Percentiles rank a stretch among this genome's conserved stretches.
These are phyloP conservation scores for Pseudogymnoascus sp. DNA, from an alignment of 2,329 filamentous ascomycete genomes.

Conservation along the genomic window DNA sequence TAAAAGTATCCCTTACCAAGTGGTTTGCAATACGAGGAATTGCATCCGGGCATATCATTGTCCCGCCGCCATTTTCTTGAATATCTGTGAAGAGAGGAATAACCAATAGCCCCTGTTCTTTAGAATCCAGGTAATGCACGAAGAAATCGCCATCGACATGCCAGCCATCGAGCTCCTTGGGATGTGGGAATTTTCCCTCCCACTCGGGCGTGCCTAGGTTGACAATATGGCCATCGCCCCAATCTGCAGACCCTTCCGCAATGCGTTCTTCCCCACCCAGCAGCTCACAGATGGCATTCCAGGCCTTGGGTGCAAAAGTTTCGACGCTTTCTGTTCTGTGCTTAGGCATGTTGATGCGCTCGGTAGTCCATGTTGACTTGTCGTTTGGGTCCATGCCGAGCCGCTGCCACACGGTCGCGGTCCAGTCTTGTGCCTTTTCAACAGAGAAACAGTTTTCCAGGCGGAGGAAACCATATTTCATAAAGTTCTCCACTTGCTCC, in stretches of 20 bases:
- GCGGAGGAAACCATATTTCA: conserved; percentile 48
- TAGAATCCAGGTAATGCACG: conserved; percentile 62
- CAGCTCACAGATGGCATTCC: conserved; percentile 58
- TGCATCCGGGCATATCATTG: conserved; percentile 54
- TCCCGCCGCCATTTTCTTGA: conserved; percentile 52
- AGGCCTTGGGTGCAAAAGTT: conserved; percentile 56
- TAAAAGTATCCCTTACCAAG: conserved; percentile 30
- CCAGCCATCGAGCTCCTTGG: conserved; percentile 50
- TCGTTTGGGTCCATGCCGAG: conserved; percentile 58
- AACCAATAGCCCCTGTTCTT: conserved; percentile 60
- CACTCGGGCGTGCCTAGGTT: conserved; percentile 54
- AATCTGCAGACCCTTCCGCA: conserved; percentile 41
- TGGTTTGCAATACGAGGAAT: conserved; percentile 51
- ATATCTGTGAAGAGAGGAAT: conserved; percentile 63
- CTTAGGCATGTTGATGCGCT: conserved; percentile 56
- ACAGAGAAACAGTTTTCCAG: conserved; percentile 44
- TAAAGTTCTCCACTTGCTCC: conserved; percentile 44
- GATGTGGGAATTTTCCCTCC: conserved; percentile 42
- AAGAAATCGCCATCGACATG: conserved; percentile 69
- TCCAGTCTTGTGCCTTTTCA: conserved; percentile 40
- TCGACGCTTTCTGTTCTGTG: conserved; percentile 48
- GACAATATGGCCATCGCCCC: conserved; percentile 62
- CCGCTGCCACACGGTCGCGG: conserved; percentile 51
- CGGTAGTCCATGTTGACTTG: conserved; percentile 55
- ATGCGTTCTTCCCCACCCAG: conserved; percentile 55